These are phyloP conservation scores for Hymenoscyphus fraxineus DNA, from an alignment of 2,329 filamentous ascomycete species.

Conservation along the genomic window DNA sequence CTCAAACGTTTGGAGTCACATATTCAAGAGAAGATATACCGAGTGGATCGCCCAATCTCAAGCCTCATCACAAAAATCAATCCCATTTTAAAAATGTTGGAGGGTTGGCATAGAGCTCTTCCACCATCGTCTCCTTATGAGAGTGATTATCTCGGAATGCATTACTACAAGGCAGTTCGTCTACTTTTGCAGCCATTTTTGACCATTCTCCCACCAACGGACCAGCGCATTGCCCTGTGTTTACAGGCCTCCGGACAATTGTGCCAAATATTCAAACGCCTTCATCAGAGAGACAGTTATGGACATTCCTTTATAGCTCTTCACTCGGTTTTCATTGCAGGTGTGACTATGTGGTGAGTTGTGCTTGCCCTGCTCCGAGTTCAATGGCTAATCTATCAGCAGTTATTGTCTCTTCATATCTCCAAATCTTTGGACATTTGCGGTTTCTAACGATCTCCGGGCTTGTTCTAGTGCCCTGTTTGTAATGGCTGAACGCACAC, in stretches of 20 bases:
- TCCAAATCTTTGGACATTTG: constrained; percentile 28
- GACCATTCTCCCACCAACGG: constrained; percentile 42
- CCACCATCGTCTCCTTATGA: constrained; percentile 34
- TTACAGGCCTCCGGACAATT: constrained; percentile 40
- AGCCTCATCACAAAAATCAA: constrained; percentile 46
- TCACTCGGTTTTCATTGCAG: constrained; percentile 42
- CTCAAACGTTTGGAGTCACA: constrained; percentile 46
- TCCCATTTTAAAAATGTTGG: constrained; percentile 42
- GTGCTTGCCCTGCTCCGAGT: neutral
- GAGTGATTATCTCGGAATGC: constrained; percentile 45
- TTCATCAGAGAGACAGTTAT: constrained; percentile 40
- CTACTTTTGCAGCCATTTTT: constrained; percentile 49
- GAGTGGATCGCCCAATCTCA: constrained; percentile 44
- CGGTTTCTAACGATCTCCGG: constrained; percentile 28
- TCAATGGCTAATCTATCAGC: neutral
- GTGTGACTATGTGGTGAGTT: constrained; percentile 37
- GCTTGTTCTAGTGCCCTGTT: constrained; percentile 44
- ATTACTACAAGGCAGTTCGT: constrained; percentile 48
- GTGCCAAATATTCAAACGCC: constrained; percentile 42
- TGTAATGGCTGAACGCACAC: constrained; percentile 44
- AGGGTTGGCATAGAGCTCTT: constrained; percentile 44
- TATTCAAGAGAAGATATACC: constrained; percentile 50
- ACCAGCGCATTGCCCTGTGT: constrained; percentile 45
- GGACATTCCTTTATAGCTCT: constrained; percentile 43
- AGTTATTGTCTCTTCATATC: constrained; percentile 29